Percentiles rank a stretch among this genome's conserved stretches.
Evolutionary conservation across 768 basidiomycete species (phyloP).

Genomic region (Leccinum olivaceopallidum): DNA sequence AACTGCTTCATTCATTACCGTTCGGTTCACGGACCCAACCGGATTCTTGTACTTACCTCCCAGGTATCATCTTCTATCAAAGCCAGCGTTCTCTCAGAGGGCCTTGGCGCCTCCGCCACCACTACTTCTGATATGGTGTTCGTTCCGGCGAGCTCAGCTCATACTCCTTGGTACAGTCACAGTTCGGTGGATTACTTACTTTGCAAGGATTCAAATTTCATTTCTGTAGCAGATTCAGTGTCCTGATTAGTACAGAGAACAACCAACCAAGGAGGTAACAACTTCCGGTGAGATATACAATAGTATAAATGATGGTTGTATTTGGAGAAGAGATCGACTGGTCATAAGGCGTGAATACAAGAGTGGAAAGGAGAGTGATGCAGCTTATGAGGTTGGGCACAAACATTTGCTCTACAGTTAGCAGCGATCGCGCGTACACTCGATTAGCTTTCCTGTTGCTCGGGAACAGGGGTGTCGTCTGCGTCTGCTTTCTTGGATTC

Average conservation of each 20-base stretch:
- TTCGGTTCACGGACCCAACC: background rate
- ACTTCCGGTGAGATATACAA: conserved; percentile 12
- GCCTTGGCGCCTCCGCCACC: background rate
- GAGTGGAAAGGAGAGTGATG: conserved; percentile 4
- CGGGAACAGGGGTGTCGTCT: background rate
- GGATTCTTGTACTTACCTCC: background rate
- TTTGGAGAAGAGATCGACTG: conserved; percentile 2
- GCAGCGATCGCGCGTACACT: background rate
- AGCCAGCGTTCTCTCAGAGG: background rate
- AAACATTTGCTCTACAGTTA: background rate
- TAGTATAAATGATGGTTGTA: conserved; percentile 11
- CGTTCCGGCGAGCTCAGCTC: background rate
- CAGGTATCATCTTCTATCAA: background rate
- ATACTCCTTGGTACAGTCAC: background rate
- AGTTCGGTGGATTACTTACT: background rate
- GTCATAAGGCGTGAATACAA: conserved; percentile 5
- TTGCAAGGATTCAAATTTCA: conserved; percentile 2
- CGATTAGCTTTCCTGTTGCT: conserved; percentile 7
- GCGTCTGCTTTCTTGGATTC: conserved; percentile 10
- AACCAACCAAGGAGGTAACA: background rate
- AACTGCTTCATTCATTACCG: background rate
- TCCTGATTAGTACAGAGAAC: conserved; percentile 19
- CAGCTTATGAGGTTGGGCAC: background rate
- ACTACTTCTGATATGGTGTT: background rate
- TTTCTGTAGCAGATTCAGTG: conserved; percentile 1